These are phyloP conservation scores for Calonectria ilicicola DNA, from an alignment of 2,329 filamentous ascomycete species.

Conservation along the genomic window DNA sequence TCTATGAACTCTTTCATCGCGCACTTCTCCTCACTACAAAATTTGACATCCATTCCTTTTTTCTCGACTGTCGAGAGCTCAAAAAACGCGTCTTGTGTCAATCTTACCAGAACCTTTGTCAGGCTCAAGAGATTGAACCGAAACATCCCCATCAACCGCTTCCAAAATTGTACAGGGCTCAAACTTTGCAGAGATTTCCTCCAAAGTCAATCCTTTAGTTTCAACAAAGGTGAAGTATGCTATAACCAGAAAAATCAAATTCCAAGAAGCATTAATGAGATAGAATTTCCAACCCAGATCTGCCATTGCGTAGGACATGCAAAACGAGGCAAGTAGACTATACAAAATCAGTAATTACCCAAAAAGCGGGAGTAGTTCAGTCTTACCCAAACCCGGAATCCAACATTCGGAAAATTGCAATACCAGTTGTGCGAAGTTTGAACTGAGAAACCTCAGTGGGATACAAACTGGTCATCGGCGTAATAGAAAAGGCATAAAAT, in stretches of 20 bases:
- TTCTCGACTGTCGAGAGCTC: no score
- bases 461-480: slow-evolving; percentile 49
- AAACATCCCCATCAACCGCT: not conserved
- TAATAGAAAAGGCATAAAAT: slow-evolving; percentile 48
- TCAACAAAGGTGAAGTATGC: slow-evolving; percentile 44
- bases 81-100: not conserved
- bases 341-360: not conserved
- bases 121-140: not conserved
- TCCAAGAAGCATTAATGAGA: slow-evolving; percentile 46
- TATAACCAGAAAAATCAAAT: slow-evolving; percentile 41
- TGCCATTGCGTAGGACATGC: slow-evolving; percentile 45
- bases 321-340: slow-evolving; percentile 42
- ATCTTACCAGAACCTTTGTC: not conserved
- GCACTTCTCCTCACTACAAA: no score
- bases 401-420: slow-evolving; percentile 45
- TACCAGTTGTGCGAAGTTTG: slow-evolving; percentile 46
- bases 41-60: no score
- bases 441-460: slow-evolving; percentile 48
- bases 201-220: slow-evolving; percentile 44
- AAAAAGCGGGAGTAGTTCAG: not conserved
- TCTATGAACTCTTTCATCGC: no score
- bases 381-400: slow-evolving; percentile 44
- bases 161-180: slow-evolving; percentile 24
- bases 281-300: slow-evolving; percentile 48
- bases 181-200: slow-evolving; percentile 44